These are phyloP conservation scores for Phytophthora ohioensis DNA, from an alignment of 352 stramenopile genomes.

Conservation along the genomic window DNA sequence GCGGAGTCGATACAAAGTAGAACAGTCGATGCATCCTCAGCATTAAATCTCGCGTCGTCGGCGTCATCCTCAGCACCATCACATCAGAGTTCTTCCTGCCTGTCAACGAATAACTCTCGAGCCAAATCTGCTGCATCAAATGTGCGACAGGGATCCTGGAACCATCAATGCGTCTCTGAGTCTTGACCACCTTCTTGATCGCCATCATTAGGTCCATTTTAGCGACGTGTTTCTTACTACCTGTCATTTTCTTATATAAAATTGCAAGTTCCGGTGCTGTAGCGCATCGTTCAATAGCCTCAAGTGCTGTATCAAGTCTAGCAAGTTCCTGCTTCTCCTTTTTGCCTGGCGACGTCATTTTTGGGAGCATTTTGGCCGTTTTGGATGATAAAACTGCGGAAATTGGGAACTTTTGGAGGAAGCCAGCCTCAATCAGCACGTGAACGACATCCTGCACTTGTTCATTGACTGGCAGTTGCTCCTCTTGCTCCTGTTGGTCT, in stretches of 20 bases:
- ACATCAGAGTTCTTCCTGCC: constrained; percentile 49
- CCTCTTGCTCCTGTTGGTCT: constrained; percentile 15
- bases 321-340: constrained; percentile 14
- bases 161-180: constrained; percentile 75
- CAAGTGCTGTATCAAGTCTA: constrained; percentile 43
- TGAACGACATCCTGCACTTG: constrained; percentile 56
- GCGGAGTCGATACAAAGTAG: constrained; percentile 65
- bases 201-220: constrained; percentile 57
- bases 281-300: constrained; percentile 67
- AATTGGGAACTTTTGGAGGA: constrained; percentile 46
- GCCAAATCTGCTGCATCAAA: constrained; percentile 70
- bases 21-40: constrained; percentile 77
- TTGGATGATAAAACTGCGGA: background rate
- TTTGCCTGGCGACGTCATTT: constrained; percentile 8
- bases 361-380: background rate
- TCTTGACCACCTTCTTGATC: constrained; percentile 58
- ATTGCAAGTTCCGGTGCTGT: constrained; percentile 51
- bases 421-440: constrained; percentile 46
- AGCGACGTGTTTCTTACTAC: constrained; percentile 46
- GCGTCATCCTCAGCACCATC: constrained; percentile 59
- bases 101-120: constrained; percentile 49
- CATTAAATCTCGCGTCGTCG: constrained; percentile 57
- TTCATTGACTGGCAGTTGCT: constrained; percentile 31
- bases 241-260: constrained; percentile 68
- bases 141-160: constrained; percentile 69